Evolutionary conservation across 306 rosid genomes (phyloP).

Genomic region (Albizia julibrissin): DNA sequence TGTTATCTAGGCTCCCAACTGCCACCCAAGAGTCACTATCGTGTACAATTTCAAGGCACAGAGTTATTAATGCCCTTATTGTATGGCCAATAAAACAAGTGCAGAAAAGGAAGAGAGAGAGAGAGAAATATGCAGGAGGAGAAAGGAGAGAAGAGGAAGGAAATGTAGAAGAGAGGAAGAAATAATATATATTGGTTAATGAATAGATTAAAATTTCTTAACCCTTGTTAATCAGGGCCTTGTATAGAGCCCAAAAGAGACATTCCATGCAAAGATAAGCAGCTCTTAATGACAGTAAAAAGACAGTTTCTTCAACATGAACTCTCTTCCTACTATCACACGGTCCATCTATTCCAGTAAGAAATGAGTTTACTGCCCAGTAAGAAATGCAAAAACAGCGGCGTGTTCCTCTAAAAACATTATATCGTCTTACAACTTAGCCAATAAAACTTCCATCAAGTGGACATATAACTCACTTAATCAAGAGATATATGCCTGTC

Average conservation of each 20-base stretch:
- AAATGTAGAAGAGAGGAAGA: background rate
- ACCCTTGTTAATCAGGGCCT: background rate
- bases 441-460: background rate
- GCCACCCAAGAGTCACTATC: constrained; percentile 76
- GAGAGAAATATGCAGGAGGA: too few relatives aligned
- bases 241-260: background rate
- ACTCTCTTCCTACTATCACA: background rate
- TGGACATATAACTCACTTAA: constrained; percentile 4
- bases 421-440: background rate
- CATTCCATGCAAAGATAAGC: background rate
- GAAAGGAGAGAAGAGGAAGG: too few relatives aligned
- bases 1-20: constrained; percentile 80
- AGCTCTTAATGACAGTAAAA: background rate
- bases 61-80: background rate
- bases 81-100: background rate
- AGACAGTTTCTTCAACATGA: background rate
- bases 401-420: background rate
- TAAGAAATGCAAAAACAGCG: background rate
- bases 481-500: constrained; percentile 25
- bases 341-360: background rate
- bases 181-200: background rate
- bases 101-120: background rate
- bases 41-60: constrained; percentile 27
- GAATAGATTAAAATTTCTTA: background rate
- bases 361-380: background rate